phyloP scores from a whole-genome alignment of 257 asterid species.

The Fraxinus quadrangulata region DNA sequence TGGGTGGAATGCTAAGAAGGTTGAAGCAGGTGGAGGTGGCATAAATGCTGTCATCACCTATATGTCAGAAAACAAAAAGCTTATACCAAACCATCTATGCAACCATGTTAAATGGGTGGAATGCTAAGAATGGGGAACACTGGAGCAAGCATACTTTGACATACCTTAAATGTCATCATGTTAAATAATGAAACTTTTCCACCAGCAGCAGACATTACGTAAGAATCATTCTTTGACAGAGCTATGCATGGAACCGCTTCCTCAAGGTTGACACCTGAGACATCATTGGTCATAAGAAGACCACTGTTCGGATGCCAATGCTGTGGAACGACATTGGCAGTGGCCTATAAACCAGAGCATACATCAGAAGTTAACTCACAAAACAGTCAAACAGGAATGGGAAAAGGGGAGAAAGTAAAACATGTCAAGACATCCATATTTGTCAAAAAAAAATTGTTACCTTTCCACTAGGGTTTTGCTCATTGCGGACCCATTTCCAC shows the following conservation, averaged over 20 bases:
- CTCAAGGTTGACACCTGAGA: constrained; percentile 71
- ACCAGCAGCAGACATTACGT: constrained; percentile 84
- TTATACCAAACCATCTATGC: constrained; percentile 18
- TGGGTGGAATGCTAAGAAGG: constrained; percentile 93
- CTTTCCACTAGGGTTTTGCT: constrained; percentile 88
- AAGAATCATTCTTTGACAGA: constrained; percentile 82
- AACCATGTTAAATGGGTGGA: background rate
- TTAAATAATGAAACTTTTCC: constrained; percentile 78
- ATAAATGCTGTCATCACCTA: constrained; percentile 95
- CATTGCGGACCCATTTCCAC: constrained; percentile 96
- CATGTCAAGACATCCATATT: background rate
- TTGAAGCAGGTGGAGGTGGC: constrained; percentile 96
- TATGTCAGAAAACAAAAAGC: constrained; percentile 19
- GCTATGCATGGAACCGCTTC: constrained; percentile 89
- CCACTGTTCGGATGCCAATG: constrained; percentile 85
- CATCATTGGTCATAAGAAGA: constrained; percentile 68
- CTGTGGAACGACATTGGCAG: constrained; percentile 64
- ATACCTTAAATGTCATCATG: constrained; percentile 84
- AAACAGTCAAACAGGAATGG: background rate
- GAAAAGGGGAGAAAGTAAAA: background rate
- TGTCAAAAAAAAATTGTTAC: constrained; percentile 32
- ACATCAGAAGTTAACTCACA: constrained; percentile 25
- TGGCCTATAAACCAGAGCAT: constrained; percentile 51
- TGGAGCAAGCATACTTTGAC: background rate
- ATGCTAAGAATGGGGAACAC: background rate